These are phyloP conservation scores for Rhynchosporium agropyri DNA, from an alignment of 2,329 filamentous ascomycete species.

Conservation along the genomic window DNA sequence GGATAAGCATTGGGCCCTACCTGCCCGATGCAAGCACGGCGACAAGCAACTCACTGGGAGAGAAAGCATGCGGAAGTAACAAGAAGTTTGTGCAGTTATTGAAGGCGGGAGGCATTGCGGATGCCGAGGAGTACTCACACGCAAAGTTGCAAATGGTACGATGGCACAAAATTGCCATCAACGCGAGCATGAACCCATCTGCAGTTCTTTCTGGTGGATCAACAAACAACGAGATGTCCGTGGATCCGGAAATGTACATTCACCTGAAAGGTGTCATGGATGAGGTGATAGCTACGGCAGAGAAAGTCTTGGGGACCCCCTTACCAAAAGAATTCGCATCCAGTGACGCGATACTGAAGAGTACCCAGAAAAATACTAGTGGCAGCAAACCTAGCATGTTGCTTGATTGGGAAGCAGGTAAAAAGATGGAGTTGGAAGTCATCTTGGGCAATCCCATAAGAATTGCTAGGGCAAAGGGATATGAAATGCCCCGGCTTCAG, in stretches of 20 bases:
- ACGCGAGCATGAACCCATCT: constrained; percentile 74
- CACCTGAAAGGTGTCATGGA: constrained; percentile 70
- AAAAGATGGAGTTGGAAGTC: constrained; percentile 58
- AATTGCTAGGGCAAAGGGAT: constrained; percentile 52
- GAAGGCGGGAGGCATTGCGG: constrained; percentile 58
- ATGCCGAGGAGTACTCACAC: constrained; percentile 66
- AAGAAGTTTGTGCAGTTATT: constrained; percentile 51
- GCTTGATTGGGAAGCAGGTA: constrained; percentile 55
- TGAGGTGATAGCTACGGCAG: constrained; percentile 67
- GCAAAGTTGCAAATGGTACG: constrained; percentile 68
- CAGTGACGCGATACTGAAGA: constrained; percentile 63
- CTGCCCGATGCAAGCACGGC: constrained; percentile 49
- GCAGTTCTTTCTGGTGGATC: constrained; percentile 67
- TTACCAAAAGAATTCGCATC: constrained; percentile 63
- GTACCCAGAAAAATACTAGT: constrained; percentile 62
- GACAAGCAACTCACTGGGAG: constrained; percentile 8
- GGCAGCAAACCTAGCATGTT: constrained; percentile 60
- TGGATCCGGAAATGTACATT: constrained; percentile 61
- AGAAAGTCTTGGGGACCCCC: constrained; percentile 61
- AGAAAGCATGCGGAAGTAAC: constrained; percentile 39
- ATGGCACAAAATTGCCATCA: constrained; percentile 79
- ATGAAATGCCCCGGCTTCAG: constrained; percentile 57
- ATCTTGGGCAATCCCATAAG: constrained; percentile 58
- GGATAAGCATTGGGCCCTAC: constrained; percentile 70
- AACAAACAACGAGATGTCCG: constrained; percentile 67